Evolutionary conservation across 495 filamentous ascomycete species (phyloP).

Genomic region (Xylaria palmicola): DNA sequence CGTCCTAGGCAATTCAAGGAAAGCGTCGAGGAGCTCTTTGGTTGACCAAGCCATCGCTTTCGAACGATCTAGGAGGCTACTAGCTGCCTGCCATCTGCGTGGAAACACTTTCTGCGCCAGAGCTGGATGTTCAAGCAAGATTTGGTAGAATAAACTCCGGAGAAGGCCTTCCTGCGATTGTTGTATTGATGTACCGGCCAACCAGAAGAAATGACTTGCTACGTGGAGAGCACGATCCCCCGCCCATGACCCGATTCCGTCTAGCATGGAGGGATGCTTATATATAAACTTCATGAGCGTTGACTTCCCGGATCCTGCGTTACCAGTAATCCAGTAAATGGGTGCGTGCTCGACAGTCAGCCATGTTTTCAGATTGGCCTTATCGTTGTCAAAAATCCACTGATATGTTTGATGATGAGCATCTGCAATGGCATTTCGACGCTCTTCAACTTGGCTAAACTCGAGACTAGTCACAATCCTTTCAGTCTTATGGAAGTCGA

Average conservation of each 20-base stretch:
- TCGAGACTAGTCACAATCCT: neutral
- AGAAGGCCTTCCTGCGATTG: constrained; percentile 20
- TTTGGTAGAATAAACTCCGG: constrained; percentile 17
- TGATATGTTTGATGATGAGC: neutral
- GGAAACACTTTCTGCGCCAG: constrained; percentile 23
- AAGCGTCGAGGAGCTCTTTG: neutral
- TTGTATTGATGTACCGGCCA: constrained; percentile 20
- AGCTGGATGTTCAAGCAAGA: constrained; percentile 11
- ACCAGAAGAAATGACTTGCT: constrained; percentile 26
- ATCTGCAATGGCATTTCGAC: neutral
- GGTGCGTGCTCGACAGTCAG: neutral
- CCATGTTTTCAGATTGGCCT: neutral
- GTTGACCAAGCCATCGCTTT: neutral
- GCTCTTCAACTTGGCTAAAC: neutral
- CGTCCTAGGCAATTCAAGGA: neutral
- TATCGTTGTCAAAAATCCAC: neutral
- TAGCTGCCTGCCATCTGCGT: constrained; percentile 17
- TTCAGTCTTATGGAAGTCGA: neutral
- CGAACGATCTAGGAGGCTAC: constrained; percentile 1
- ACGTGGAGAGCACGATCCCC: neutral
- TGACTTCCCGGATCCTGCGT: constrained; percentile 34
- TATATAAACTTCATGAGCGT: constrained; percentile 32
- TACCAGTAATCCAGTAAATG: constrained; percentile 35
- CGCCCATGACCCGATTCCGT: neutral
- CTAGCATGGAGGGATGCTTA: constrained; percentile 9